These are phyloP conservation scores for Acanthamoeba culbertsoni DNA, from an alignment of 208 protist species.

Conservation along the genomic window DNA sequence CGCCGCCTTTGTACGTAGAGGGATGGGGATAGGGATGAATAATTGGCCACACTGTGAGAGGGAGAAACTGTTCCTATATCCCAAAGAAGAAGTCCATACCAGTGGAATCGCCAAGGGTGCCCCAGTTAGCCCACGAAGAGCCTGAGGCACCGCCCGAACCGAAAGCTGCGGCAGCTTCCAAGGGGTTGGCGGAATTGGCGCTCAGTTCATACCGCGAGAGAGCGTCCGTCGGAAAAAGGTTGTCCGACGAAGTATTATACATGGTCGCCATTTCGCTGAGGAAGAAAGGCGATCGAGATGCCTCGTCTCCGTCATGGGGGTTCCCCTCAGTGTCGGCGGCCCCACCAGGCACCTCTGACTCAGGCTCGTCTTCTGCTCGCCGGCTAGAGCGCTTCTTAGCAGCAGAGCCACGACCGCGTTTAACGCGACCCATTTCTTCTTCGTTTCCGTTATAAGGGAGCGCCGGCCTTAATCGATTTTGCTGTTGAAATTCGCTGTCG, in stretches of 20 bases:
- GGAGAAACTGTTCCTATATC: too few species aligned
- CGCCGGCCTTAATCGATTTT: neutral
- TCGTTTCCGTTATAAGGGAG: neutral
- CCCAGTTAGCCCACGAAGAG: constrained; percentile 29
- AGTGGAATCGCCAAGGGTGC: neutral
- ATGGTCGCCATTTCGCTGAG: neutral
- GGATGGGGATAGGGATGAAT: neutral
- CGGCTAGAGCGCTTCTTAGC: neutral
- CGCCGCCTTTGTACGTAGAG: neutral
- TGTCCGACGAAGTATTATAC: neutral
- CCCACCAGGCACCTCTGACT: too few species aligned
- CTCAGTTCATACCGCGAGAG: neutral
- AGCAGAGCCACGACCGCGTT: neutral
- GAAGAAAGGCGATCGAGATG: neutral
- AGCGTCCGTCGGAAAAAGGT: neutral
- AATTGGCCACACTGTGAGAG: neutral
- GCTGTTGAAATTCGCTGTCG: neutral
- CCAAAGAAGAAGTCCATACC: too few species aligned
- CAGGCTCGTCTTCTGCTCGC: neutral
- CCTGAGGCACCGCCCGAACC: neutral
- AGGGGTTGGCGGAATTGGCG: neutral
- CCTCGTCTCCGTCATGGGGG: neutral
- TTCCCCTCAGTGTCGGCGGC: neutral
- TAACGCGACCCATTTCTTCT: neutral
- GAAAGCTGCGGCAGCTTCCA: neutral